A percentile compares a stretch with the other conserved stretches of the same genome.
phyloP scores from a whole-genome alignment of 2,329 filamentous ascomycete species.

The Ceratocystis huliohia region DNA sequence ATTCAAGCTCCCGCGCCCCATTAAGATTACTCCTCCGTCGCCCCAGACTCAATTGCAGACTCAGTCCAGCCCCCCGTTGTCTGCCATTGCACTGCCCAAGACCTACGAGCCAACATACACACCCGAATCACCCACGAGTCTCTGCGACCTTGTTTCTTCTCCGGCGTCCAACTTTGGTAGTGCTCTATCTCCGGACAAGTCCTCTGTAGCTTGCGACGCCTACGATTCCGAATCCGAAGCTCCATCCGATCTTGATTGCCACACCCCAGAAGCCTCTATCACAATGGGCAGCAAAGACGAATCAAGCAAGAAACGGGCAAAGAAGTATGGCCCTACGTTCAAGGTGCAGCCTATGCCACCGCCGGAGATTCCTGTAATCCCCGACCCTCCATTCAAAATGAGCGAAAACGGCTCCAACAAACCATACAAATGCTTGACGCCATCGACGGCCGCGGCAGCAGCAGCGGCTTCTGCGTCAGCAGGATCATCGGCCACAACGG shows the following conservation, averaged over 20 bases:
- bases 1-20: conserved; percentile 12
- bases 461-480: background rate
- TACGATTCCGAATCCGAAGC: background rate
- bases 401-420: conserved; percentile 21
- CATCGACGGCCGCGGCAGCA: conserved; percentile 7
- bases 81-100: background rate
- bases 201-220: background rate
- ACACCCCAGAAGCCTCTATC: background rate
- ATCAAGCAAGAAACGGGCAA: conserved; percentile 15
- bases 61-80: conserved; percentile 6
- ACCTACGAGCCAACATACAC: background rate
- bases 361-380: conserved; percentile 19
- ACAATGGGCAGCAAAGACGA: conserved; percentile 19
- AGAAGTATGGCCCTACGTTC: conserved; percentile 21
- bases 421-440: conserved; percentile 19
- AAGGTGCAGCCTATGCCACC: conserved; percentile 20
- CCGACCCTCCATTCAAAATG: conserved; percentile 20
- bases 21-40: conserved; percentile 10
- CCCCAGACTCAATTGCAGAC: background rate
- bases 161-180: background rate
- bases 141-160: conserved; percentile 13
- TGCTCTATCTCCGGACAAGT: background rate
- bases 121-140: conserved; percentile 18
- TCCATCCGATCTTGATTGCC: background rate
- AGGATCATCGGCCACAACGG: background rate